Conservation (phyloP, 2,329 filamentous ascomycete species). For the Fusarium liriodendri region DNA sequence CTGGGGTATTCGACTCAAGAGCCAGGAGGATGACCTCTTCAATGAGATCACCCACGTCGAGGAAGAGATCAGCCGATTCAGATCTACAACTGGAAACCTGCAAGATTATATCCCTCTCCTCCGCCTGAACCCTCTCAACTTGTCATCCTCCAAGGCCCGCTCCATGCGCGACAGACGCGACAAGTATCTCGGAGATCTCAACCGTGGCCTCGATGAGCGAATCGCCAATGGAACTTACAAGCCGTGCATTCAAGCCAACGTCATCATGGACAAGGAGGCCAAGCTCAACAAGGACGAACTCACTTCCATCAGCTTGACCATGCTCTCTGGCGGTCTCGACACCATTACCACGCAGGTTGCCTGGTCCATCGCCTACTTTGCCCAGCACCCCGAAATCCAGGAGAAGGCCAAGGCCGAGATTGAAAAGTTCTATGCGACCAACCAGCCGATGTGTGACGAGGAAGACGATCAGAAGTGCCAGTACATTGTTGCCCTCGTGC, state of each 20-base stretch:
- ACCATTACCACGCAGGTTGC: slow-evolving; percentile 74
- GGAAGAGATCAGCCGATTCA: slow-evolving; percentile 68
- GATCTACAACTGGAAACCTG: slow-evolving; percentile 69
- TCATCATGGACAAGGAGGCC: slow-evolving; percentile 72
- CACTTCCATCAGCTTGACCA: slow-evolving; percentile 74
- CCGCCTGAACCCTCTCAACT: slow-evolving; percentile 69
- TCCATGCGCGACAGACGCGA: slow-evolving; percentile 71
- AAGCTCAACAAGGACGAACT: slow-evolving; percentile 72
- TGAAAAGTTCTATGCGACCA: slow-evolving; percentile 60
- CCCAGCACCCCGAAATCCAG: slow-evolving; percentile 71
- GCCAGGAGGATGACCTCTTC: slow-evolving; percentile 69
- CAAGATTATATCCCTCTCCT: slow-evolving; percentile 72
- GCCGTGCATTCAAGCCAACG: slow-evolving; percentile 75
- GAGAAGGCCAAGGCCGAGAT: slow-evolving; percentile 69
- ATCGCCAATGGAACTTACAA: slow-evolving; percentile 70
- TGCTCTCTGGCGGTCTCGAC: slow-evolving; percentile 75
- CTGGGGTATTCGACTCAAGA: slow-evolving; percentile 71
- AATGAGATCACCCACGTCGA: slow-evolving; percentile 72
- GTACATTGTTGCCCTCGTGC: slow-evolving; percentile 72
- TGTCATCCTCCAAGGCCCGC: slow-evolving; percentile 66
- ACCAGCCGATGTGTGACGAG: slow-evolving; percentile 68
- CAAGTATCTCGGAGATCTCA: slow-evolving; percentile 68
- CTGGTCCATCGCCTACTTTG: slow-evolving; percentile 72
- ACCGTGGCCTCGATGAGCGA: slow-evolving; percentile 67
- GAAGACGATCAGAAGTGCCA: slow-evolving; percentile 72